Evolutionary conservation across 495 filamentous ascomycete genomes (phyloP), one percentile per base, ranked within the genome.

Genomic region (Aspergillus haitiensis): DNA sequence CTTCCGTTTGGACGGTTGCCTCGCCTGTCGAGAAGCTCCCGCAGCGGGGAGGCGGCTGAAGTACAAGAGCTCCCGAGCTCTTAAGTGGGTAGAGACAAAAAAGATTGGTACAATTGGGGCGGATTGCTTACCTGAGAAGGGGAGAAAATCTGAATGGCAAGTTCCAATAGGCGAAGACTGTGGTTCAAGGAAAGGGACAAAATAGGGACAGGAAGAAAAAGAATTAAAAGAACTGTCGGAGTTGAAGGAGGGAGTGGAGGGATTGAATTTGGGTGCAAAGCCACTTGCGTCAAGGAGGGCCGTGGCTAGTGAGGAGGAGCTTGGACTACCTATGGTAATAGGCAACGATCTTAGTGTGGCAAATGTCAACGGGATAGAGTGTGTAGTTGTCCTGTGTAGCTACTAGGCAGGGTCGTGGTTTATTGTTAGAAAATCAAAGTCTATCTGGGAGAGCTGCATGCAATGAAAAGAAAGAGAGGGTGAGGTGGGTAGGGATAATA

Each of bases 221-320:
- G 33, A 42, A 42, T 39, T 33, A 51, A 47, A 47, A 47, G 44
- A 9, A 18, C 16, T 21, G n/a, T 47, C 44, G 48, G 45, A 48
- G 18, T 10, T 33, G 47, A 50, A 34, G 48, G 48, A 5, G 48
- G 44, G 36, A n/a, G 32, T 18, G 55, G 27, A 55, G 45, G 55
- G 39, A 56, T 59, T 55, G 52, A 56, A 52, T 60, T 47, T 50
- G 37, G 44, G 34, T 34, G 48, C 62, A 63, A 62, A 64, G 68
- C 66, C 68, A 67, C 66, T 67, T 70, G 68, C 68, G 68, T 70
- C 68, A 70, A 70, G 61, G 55, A 52, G 54, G 56, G 55, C 44
- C 50, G 67, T 67, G 66, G 66, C 64, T 69, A 61, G 68, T 58
- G 50, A 53, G 27, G 40, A 59, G 39, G 9, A 51, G 27, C 48